Evolutionary conservation across 768 basidiomycete species (phyloP).

Genomic region (Phaeotremella skinneri): DNA sequence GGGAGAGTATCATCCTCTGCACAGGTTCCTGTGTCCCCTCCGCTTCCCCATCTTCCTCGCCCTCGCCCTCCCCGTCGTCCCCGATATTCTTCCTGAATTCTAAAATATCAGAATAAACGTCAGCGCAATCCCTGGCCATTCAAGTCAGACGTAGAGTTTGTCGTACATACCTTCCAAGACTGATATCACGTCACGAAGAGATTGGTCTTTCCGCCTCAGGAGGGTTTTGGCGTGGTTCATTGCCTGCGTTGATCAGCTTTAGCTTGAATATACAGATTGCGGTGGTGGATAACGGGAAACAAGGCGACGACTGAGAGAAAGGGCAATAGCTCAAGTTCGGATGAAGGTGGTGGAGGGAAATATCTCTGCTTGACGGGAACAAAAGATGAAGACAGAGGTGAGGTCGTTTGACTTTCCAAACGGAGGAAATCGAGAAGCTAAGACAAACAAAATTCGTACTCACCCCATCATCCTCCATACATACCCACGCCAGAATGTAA

Average conservation of each 20-base stretch:
- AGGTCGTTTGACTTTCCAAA: too few relatives aligned
- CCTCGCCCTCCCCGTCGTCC: constrained; percentile 36
- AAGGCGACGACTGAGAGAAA: too few relatives aligned
- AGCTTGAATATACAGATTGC: too few relatives aligned
- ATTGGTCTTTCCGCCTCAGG: constrained; percentile 69
- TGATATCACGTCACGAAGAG: constrained; percentile 66
- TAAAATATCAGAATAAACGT: constrained; percentile 27
- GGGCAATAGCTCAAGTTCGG: too few relatives aligned
- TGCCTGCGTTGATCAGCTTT: too few relatives aligned
- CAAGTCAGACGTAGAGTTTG: constrained; percentile 54
- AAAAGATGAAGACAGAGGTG: too few relatives aligned
- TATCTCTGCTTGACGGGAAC: too few relatives aligned
- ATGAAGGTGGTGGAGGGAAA: too few relatives aligned
- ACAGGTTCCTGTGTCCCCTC: constrained; percentile 63
- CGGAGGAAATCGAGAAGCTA: too few relatives aligned
- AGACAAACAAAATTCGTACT: too few relatives aligned
- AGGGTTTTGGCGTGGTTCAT: constrained; percentile 72
- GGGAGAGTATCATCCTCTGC: constrained; percentile 46
- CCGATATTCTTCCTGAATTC: constrained; percentile 38
- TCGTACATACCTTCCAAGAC: constrained; percentile 65
- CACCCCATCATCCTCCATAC: constrained; percentile 98
- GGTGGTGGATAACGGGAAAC: too few relatives aligned
- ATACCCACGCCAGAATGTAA: constrained; percentile 90
- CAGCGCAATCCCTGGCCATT: constrained; percentile 34
- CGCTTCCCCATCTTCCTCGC: constrained; percentile 50